A percentile compares a stretch with the other conserved stretches of the same genome.
phyloP scores from a whole-genome alignment of 192 early-diverging fungal genomes.

The Globomyces pollinis-pini region DNA sequence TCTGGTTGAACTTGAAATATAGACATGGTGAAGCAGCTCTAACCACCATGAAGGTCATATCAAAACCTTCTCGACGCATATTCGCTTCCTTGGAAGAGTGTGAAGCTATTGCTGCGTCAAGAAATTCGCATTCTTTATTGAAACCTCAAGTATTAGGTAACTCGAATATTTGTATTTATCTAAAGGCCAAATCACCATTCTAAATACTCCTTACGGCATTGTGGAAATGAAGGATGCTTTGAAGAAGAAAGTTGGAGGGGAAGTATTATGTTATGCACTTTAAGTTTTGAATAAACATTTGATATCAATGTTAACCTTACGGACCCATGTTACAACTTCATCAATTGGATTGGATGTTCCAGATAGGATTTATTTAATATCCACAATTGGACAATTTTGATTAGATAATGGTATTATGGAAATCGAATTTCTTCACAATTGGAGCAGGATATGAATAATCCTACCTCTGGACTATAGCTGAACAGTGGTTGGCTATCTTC shows the following conservation, averaged over 20 bases:
- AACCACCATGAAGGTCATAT: constrained; percentile 67
- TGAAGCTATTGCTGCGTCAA: constrained; percentile 60
- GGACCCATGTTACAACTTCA: not conserved
- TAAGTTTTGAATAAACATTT: constrained; percentile 12
- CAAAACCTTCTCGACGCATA: constrained; percentile 77
- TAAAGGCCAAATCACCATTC: constrained; percentile 87
- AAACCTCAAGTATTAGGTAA: constrained; percentile 76
- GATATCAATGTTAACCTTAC: not conserved
- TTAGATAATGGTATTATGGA: no score
- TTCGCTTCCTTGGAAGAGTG: constrained; percentile 76
- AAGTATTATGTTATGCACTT: constrained; percentile 59
- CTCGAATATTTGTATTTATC: no score
- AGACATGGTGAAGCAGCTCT: constrained; percentile 69
- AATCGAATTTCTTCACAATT: no score
- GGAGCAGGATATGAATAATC: no score
- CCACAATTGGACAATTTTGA: no score
- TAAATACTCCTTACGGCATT: constrained; percentile 79
- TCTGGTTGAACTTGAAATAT: constrained; percentile 97
- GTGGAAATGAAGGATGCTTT: constrained; percentile 87
- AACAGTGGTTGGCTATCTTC: no score
- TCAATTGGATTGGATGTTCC: no score
- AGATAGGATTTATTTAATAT: no score
- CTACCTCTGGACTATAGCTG: no score
- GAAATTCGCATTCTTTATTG: constrained; percentile 62
- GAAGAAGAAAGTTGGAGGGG: constrained; percentile 75